Evolutionary conservation across 83 land plant genomes (phyloP), one percentile per base, ranked within the genome.

Genomic region (Picea mariana): DNA sequence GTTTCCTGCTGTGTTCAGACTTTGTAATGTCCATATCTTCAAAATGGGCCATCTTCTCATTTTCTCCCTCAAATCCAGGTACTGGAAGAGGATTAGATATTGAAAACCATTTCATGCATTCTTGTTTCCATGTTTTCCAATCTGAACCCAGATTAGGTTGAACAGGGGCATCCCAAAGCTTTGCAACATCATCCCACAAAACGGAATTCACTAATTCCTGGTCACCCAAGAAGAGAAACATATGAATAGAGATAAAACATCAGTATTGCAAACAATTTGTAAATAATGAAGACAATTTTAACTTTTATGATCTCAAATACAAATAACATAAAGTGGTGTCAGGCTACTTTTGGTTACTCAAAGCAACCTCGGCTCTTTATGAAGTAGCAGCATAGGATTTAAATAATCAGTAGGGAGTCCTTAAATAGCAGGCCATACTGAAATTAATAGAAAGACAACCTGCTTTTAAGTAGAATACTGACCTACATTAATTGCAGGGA

Each of bases 61-160:
- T 38, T 31, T 79, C 67, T 62, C 49, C 67, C 23, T 61, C 64
- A 38, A 62, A 38, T 20, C 23, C 20, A 34, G 67, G 38, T 76
- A 0, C 75, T 18, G 81, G 8, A 1, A 73, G 13, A 20, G 87
- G 92, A 84, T 89, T 80, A 55, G 84, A 89, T 18, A 68, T 55
- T 5, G 88, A 85, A 71, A 93, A 88, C 87, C 64, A 85, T 81
- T 88, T 88, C 82, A 87, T 84, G 31, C 75, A 87, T 80, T 94
- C 91, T 78, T 90, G 91, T 79, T 93, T 95, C 91, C 87, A 90
- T 24, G 84, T 85, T 82, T 85, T 94, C 96, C 94, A 92, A 49
- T 88, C 95, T 75, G 91, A 82, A 71, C 85, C 88, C 60, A 87
- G 31, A 4, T 89, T 86, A 18, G 83, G 67, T 67, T 87, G 87